These are phyloP conservation scores for Grosmannia penicillata DNA, from an alignment of 2,329 filamentous ascomycete species.

Conservation along the genomic window DNA sequence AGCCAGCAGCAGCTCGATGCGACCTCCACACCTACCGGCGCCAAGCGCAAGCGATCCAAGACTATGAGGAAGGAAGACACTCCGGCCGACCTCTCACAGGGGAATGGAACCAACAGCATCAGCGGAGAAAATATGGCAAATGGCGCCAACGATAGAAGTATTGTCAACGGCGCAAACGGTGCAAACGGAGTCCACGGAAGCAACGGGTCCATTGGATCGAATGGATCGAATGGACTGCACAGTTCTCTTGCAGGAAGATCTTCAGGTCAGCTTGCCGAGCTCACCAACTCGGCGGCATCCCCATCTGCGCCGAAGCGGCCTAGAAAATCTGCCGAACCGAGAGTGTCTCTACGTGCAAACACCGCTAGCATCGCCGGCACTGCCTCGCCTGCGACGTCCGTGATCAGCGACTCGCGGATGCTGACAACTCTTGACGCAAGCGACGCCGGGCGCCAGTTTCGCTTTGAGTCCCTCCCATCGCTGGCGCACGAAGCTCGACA, in stretches of 20 bases:
- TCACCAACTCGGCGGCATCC: conserved; percentile 9
- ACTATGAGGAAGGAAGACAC: conserved; percentile 6
- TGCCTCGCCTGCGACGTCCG: not conserved
- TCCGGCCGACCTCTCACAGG: not conserved
- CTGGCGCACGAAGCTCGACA: conserved; percentile 10
- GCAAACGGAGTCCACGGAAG: too few relatives aligned
- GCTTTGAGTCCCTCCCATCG: conserved; percentile 7
- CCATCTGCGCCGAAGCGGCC: conserved; percentile 22
- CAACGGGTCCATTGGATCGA: too few relatives aligned
- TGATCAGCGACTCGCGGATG: conserved; percentile 4
- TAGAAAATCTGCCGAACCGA: conserved; percentile 19
- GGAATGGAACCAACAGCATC: not conserved
- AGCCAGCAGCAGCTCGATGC: not conserved
- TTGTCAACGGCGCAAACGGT: too few relatives aligned
- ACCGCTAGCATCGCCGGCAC: conserved; percentile 6
- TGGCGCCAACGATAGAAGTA: too few relatives aligned
- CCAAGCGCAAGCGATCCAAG: conserved; percentile 18
- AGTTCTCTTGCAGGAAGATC: too few relatives aligned
- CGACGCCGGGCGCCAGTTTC: conserved; percentile 3
- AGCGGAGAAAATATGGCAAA: not conserved
- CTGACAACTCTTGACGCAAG: conserved; percentile 5
- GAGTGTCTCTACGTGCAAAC: conserved; percentile 11
- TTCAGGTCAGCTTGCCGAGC: conserved; percentile 8
- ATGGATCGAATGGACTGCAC: too few relatives aligned
- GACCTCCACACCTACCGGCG: conserved; percentile 4